Base-by-base conservation (phyloP, 163 green algal genomes). In the Scenedesmus sp. region DNA sequence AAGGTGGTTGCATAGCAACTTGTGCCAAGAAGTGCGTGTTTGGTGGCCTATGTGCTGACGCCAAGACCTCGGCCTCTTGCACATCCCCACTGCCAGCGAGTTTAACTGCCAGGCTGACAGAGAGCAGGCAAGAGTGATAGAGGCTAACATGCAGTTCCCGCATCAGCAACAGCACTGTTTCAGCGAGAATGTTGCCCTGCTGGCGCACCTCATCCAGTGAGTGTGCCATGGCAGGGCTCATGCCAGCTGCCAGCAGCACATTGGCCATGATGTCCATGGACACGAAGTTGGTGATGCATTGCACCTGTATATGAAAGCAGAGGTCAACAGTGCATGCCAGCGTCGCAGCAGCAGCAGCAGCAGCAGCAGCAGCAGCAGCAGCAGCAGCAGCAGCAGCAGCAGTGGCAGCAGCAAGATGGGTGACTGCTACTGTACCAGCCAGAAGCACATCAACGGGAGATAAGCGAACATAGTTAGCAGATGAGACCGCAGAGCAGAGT, bases 251-350 rank as follows among this genome's bases (percentile, higher is more conserved):
- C 4, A 99, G 95, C 74, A 99, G 86, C 1, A 93, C 93, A 88
- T 99, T 99, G 4, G 97, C 97, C 95, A 97, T 98, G 81, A 98
- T 93, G 84, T 99, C 97, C 96, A 98, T 98, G 34, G 60, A 79
- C 7, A 97, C 95, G 84, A 93, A 96, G 92, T 97, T 97, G 34
- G 95, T 96, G 90, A 97, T 97, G 91, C 94, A 95, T 84, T 96
- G 94, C 55, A 96, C 86, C 62, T 77, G 52, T 46, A 1, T 7
- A 52, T 52, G 23, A 23, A 5, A 52, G 4, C 10, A 8, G 23
- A 79, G 70, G 4, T 79, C 34, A n/a, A 55, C 18, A 3, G 26
- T 60, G 82, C 70, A 7, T 23, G 16, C 7, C 54, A 55, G 16
- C 46, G 81, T 26, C 15, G 18, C 1, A 54, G 46, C 84, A 88